Evolutionary conservation across 1,139 yeast genomes (phyloP), one percentile per base, ranked within the genome.

Genomic region (Magnusiomyces ingens): DNA sequence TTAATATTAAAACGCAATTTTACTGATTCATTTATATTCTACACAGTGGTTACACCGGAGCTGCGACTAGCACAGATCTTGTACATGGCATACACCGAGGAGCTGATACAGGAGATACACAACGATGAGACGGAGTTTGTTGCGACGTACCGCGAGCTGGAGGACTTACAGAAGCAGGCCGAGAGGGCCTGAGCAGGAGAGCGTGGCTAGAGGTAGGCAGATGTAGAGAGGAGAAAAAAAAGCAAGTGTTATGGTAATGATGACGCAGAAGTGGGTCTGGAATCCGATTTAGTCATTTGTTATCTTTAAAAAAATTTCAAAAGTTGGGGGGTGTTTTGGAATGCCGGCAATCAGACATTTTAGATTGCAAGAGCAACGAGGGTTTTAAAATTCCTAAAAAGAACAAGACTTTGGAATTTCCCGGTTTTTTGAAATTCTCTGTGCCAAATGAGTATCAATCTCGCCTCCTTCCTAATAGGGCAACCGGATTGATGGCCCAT

Each of bases 21-120:
- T 15, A 22, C n/a, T 43, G 26, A n/a, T 22, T 12, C 17, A 13
- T 45, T 45, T 45, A 13, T 4, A 45, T 32, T 13, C n/a, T 22
- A 8, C 13, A 32, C 19, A 35, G 26, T 13, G 13, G 47, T 49
- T 12, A 35, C 48, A 38, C 48, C 48, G 13, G 48, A 45, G 10
- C 42, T 66, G 45, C 60, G 58, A 40, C 57, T 70, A 45, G 70
- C 73, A 1, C 65, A 66, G 53, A 45, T 55, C 1, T 55, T 67
- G 36, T 70, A 70, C 57, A 55, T 58, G 51, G 57, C 60, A 38
- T 69, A 67, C 55, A 58, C 64, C 11, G 66, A 61, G 19, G 62
- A 62, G 54, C 55, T 70, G 45, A 45, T 60, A 29, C 50, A 54
- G 26, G 53, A 58, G 19, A 61, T 67, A 18, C 57, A 60, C n/a